These are phyloP conservation scores for Yarrowia porcina DNA, from an alignment of 805 yeast genomes.

Conservation along the genomic window DNA sequence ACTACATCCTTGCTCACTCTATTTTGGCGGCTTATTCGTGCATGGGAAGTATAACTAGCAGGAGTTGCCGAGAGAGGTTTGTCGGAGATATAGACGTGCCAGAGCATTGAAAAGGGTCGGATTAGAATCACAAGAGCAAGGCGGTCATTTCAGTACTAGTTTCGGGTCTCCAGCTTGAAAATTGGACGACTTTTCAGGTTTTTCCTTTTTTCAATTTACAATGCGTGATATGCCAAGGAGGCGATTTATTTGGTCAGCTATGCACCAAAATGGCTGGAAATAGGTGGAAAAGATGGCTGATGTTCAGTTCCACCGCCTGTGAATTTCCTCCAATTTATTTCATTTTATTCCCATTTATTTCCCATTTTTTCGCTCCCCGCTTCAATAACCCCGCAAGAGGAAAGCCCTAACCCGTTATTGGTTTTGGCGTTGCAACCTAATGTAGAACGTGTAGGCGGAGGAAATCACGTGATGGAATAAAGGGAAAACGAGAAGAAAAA, in stretches of 20 bases:
- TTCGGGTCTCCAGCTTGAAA: neutral
- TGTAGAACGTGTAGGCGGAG: too few relatives aligned
- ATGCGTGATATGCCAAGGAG: neutral
- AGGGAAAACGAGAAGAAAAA: too few relatives aligned
- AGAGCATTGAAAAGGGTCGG: too few relatives aligned
- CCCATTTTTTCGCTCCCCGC: neutral
- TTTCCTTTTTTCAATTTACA: neutral
- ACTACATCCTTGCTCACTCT: neutral
- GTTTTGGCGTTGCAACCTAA: constrained; percentile 13
- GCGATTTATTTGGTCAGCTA: neutral
- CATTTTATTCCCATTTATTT: neutral
- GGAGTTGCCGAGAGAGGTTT: neutral
- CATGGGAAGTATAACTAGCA: constrained; percentile 16
- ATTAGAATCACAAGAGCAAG: too few relatives aligned
- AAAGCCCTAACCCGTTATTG: constrained; percentile 9
- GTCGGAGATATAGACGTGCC: neutral
- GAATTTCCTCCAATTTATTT: neutral
- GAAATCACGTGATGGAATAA: too few relatives aligned
- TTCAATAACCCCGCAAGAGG: constrained; percentile 8
- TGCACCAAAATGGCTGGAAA: too few relatives aligned
- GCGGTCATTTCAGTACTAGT: too few relatives aligned
- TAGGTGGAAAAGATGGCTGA: too few relatives aligned
- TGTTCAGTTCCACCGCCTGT: too few relatives aligned
- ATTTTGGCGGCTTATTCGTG: constrained; percentile 20
- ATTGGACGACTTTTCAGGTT: neutral